Percentiles rank a stretch among this genome's conserved stretches.
Conservation (phyloP, 805 yeast species). For the Ogataea pignaliae region DNA sequence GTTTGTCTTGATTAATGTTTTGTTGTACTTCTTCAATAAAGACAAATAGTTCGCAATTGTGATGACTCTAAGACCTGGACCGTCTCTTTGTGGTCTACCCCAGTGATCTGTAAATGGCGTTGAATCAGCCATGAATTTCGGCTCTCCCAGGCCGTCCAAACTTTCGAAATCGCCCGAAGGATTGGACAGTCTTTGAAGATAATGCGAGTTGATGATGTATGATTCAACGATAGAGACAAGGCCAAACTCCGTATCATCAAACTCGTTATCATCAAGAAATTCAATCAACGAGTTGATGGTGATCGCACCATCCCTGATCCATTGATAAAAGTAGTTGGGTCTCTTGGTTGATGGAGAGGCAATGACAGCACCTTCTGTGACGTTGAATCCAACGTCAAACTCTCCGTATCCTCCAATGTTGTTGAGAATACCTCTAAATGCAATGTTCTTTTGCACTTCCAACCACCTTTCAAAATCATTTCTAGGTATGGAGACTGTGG, state of each 20-base stretch:
- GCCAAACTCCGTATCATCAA: slow-evolving; percentile 19
- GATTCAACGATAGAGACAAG: slow-evolving; percentile 39
- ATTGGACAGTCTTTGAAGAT: slow-evolving; percentile 63
- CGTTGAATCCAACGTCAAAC: slow-evolving; percentile 30
- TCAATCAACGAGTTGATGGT: slow-evolving; percentile 63
- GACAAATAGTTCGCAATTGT: slow-evolving; percentile 56
- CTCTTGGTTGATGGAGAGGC: slow-evolving; percentile 72
- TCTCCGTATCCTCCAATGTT: slow-evolving; percentile 52
- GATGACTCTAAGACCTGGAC: slow-evolving; percentile 79
- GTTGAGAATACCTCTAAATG: slow-evolving; percentile 44
- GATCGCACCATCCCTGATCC: slow-evolving; percentile 89
- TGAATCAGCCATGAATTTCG: slow-evolving; percentile 72
- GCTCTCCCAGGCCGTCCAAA: slow-evolving; percentile 76
- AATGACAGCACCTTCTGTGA: slow-evolving; percentile 65
- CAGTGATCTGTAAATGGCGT: slow-evolving; percentile 59
- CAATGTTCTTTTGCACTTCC: slow-evolving; percentile 33
- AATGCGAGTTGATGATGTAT: slow-evolving; percentile 55
- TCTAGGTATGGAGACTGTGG: slow-evolving; percentile 23
- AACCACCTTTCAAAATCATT: slow-evolving; percentile 49
- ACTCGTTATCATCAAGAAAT: slow-evolving; percentile 40
- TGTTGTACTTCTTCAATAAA: slow-evolving; percentile 32
- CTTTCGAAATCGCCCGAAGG: slow-evolving; percentile 59
- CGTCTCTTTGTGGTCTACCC: slow-evolving; percentile 97
- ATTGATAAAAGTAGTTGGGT: slow-evolving; percentile 85
- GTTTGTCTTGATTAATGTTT: slow-evolving; percentile 21